Evolutionary conservation across 192 early-diverging fungal species (phyloP), one percentile per base, ranked within the genome.

Genomic region (Backusella macrospora): DNA sequence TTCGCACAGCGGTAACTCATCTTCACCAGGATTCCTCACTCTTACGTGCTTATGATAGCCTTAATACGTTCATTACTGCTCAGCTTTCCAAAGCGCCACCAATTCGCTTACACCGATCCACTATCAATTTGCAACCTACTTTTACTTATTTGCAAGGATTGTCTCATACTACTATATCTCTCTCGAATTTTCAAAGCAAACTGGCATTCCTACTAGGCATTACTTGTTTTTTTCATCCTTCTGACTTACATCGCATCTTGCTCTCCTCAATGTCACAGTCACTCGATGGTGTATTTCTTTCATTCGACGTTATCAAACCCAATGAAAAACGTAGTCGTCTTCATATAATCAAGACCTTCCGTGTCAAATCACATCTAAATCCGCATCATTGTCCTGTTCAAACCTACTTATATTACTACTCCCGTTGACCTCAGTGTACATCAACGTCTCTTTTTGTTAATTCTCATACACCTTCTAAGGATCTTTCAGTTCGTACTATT

Each of bases 191-290:
- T 46, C 45, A 46, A 46, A 14, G 45, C 6, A 46, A 46, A 46
- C 45, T 46, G 14, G 45, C 68, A 4, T 69, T 69, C 42, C 45
- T 69, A 13, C 46, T 69, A 4, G 68, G 42, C 1, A 38, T 69
- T 18, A 34, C 68, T 6, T 40, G 42, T 39, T 69, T 69, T 34
- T 44, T 70, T 26, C 2, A 43, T n/a, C 67, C 67, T 3, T 68
- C 67, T 2, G 67, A 68, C 38, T 45, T 3, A 1, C 45, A 46
- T 12, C 7, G 68, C 37, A 70, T 68, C n/a, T 12, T 29, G 6
- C 59, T 62, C 7, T 6, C 6, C 18, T 21, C 59, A n/a, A n/a
- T n/a, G n/a, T n/a, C n/a, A n/a, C n/a, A n/a, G n/a, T n/a, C n/a
- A n/a, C n/a, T n/a, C n/a, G n/a, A n/a, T n/a, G n/a, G n/a, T n/a